Percentiles rank a stretch among this genome's conserved stretches.
phyloP scores from a whole-genome alignment of 805 yeast genomes.

The Saccharomyces cerevisiae region DNA sequence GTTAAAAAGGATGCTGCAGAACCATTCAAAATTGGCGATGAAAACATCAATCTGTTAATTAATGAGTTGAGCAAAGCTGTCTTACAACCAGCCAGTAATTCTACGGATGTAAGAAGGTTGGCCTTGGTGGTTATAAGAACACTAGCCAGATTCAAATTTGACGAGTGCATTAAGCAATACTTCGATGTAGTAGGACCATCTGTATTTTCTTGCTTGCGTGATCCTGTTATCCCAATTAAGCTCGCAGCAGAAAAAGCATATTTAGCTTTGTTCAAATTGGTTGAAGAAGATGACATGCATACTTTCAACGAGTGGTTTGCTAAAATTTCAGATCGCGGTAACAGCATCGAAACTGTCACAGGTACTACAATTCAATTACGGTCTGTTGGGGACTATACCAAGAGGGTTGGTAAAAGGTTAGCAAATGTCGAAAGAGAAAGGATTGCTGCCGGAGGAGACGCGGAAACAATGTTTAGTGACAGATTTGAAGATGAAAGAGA shows the following conservation, averaged over 20 bases:
- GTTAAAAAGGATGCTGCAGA: conserved; percentile 20
- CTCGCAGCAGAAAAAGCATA: conserved; percentile 91
- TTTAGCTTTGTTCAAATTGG: conserved; percentile 60
- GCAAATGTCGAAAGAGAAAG: conserved; percentile 84
- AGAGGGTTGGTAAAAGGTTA: conserved; percentile 80
- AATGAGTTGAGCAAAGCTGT: conserved; percentile 42
- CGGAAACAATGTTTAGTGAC: conserved; percentile 75
- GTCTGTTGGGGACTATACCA: conserved; percentile 80
- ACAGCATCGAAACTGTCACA: conserved; percentile 30
- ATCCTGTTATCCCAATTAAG: conserved; percentile 82
- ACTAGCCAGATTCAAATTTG: conserved; percentile 53
- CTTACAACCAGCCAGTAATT: conserved; percentile 47
- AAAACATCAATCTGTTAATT: conserved; percentile 37
- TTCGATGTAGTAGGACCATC: conserved; percentile 56
- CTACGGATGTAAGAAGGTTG: conserved; percentile 72
- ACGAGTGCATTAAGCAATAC: conserved; percentile 42
- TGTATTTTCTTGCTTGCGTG: conserved; percentile 77
- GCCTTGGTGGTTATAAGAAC: conserved; percentile 72
- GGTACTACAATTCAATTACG: conserved; percentile 53
- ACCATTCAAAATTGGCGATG: conserved; percentile 37
- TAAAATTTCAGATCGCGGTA: conserved; percentile 29
- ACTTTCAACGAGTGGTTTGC: conserved; percentile 61
- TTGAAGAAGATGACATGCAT: conserved; percentile 50
- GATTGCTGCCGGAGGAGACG: conserved; percentile 84
- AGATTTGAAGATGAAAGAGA: conserved; percentile 79